A percentile compares a stretch with the other conserved stretches of the same genome.
These are phyloP conservation scores for Carex arenaria DNA, from an alignment of 202 grass and related monocot species.

Conservation along the genomic window DNA sequence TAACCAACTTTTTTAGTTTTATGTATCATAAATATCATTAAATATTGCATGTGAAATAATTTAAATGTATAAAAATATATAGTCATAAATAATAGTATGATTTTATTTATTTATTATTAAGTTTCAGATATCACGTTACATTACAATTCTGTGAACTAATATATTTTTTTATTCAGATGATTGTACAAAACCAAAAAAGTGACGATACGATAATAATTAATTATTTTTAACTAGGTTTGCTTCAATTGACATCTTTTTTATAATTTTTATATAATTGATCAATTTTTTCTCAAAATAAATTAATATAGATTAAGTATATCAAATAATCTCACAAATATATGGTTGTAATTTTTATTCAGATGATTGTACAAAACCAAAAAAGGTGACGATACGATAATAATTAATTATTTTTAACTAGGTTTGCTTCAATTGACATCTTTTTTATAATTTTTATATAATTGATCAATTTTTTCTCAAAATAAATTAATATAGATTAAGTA, in stretches of 20 bases:
- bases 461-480: not conserved
- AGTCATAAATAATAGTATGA: too few relatives aligned
- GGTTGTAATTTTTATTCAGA: not conserved
- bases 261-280: not conserved
- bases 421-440: not conserved
- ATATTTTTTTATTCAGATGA: not conserved
- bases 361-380: not conserved
- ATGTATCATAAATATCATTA: not conserved
- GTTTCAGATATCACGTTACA: not conserved
- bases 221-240: not conserved
- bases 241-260: not conserved
- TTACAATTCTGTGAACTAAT: too few relatives aligned
- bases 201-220: not conserved
- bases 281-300: not conserved
- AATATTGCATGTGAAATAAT: not conserved
- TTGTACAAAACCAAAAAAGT: not conserved
- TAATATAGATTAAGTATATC: not conserved
- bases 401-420: not conserved
- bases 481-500: not conserved
- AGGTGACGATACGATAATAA: not conserved
- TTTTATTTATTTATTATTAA: not conserved
- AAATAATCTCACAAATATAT: not conserved
- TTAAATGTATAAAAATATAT: not conserved
- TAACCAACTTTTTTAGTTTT: not conserved
- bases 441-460: not conserved